Evolutionary conservation across 352 stramenopile genomes (phyloP).

Genomic region (Nothophytophthora sp.): DNA sequence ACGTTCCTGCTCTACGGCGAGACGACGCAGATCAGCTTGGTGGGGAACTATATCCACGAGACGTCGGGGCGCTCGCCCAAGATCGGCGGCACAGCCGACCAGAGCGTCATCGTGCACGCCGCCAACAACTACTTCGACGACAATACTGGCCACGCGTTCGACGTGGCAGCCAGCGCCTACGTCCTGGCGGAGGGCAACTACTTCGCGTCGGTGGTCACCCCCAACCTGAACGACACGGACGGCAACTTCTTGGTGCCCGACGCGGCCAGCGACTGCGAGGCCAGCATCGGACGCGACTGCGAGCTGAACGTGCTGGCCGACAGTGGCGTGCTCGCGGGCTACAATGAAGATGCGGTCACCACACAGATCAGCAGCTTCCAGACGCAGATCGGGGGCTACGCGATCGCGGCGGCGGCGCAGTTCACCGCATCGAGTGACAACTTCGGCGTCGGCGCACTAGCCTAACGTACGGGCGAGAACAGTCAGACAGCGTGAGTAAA

Average conservation of each 20-base stretch:
- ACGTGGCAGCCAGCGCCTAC: constrained; percentile 1
- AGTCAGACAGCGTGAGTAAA: too few relatives aligned
- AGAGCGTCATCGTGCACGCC: constrained; percentile 12
- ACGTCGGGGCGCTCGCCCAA: constrained; percentile 35
- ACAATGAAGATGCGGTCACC: constrained; percentile 1
- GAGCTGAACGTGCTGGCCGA: not conserved
- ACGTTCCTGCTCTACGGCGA: constrained; percentile 12
- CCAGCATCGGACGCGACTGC: constrained; percentile 1
- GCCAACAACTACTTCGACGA: constrained; percentile 15
- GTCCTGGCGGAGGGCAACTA: constrained; percentile 16
- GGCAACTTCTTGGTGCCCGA: constrained; percentile 1
- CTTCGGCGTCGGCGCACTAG: constrained; percentile 5
- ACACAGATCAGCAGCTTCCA: not conserved
- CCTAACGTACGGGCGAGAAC: too few relatives aligned
- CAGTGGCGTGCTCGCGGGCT: constrained; percentile 1
- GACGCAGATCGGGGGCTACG: not conserved
- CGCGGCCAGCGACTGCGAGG: not conserved
- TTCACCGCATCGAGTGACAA: not conserved
- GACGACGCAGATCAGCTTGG: constrained; percentile 14
- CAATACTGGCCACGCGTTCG: too few relatives aligned
- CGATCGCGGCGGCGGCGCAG: not conserved
- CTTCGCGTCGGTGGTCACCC: constrained; percentile 3
- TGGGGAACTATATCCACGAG: too few relatives aligned
- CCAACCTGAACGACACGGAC: constrained; percentile 1
- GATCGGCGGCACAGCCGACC: constrained; percentile 11